Conservation (phyloP, 2,329 filamentous ascomycete species). For the Colletotrichum brevisporum region DNA sequence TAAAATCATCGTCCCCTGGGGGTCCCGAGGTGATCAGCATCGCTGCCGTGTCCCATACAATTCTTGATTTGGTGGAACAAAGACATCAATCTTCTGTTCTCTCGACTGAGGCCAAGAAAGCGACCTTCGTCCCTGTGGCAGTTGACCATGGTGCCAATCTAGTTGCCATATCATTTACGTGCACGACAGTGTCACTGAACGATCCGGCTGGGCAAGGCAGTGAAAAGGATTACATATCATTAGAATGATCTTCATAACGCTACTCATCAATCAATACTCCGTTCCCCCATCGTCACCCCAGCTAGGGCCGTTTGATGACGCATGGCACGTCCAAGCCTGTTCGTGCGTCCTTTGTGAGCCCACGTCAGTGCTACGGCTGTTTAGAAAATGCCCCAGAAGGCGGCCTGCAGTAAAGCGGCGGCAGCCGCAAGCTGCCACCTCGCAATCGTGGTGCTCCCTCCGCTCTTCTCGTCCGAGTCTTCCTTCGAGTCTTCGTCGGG, state of each 20-base stretch:
- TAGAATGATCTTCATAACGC: slow-evolving; percentile 10
- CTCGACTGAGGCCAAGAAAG: background rate
- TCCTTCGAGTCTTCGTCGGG: background rate
- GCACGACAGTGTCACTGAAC: background rate
- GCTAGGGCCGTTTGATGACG: background rate
- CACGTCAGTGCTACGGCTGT: background rate
- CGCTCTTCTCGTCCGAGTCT: background rate
- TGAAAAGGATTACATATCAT: background rate
- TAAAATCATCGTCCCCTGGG: background rate
- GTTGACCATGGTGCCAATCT: too few species aligned
- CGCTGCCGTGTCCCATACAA: background rate
- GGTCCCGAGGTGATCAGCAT: background rate
- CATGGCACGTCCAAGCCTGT: too few species aligned
- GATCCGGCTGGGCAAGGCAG: background rate
- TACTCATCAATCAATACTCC: slow-evolving; percentile 22
- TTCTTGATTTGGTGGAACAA: background rate
- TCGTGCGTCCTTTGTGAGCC: background rate
- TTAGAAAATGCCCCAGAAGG: slow-evolving; percentile 5
- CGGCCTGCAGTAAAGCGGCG: background rate
- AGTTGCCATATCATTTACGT: background rate
- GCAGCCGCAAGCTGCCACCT: background rate
- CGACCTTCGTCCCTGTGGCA: too few species aligned
- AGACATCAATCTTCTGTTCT: background rate
- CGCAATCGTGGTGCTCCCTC: background rate
- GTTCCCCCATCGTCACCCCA: background rate